Conservation (phyloP, 2,329 filamentous ascomycete species). For the Sclerotinia borealis region DNA sequence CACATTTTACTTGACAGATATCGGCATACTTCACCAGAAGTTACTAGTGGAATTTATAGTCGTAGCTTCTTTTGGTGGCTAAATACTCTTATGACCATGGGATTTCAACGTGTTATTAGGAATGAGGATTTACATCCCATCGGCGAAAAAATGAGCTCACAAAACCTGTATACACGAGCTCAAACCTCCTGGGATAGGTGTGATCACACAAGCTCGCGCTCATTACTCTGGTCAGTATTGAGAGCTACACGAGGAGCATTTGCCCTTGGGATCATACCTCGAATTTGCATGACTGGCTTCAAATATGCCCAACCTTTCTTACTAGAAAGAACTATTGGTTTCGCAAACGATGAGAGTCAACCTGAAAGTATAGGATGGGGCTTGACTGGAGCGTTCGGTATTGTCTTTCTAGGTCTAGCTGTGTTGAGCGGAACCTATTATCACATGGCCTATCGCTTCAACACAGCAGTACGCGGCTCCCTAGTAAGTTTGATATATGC, state of each 20-base stretch:
- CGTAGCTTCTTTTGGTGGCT: constrained; percentile 38
- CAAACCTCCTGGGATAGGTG: constrained; percentile 16
- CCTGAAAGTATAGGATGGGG: constrained; percentile 19
- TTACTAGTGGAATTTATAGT: constrained; percentile 36
- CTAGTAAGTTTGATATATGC: constrained; percentile 26
- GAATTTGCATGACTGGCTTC: constrained; percentile 17
- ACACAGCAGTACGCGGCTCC: constrained; percentile 24
- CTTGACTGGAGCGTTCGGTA: constrained; percentile 19
- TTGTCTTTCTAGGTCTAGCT: constrained; percentile 28
- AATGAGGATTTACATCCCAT: constrained; percentile 35
- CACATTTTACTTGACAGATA: constrained; percentile 30
- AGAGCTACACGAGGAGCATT: constrained; percentile 19
- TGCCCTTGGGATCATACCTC: constrained; percentile 13
- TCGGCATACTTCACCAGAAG: constrained; percentile 34
- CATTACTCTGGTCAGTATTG: constrained; percentile 22
- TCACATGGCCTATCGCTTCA: constrained; percentile 18
- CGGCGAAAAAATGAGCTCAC: constrained; percentile 27
- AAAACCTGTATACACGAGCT: constrained; percentile 11
- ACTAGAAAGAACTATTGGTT: constrained; percentile 14
- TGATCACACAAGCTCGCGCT: constrained; percentile 11
- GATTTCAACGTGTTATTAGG: constrained; percentile 34
- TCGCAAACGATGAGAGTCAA: constrained; percentile 9
- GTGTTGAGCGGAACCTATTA: constrained; percentile 21
- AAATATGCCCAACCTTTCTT: constrained; percentile 21
- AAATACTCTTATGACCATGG: constrained; percentile 34